These are phyloP conservation scores for Xylariaceae sp. DNA, from an alignment of 2,329 filamentous ascomycete genomes.

Conservation along the genomic window DNA sequence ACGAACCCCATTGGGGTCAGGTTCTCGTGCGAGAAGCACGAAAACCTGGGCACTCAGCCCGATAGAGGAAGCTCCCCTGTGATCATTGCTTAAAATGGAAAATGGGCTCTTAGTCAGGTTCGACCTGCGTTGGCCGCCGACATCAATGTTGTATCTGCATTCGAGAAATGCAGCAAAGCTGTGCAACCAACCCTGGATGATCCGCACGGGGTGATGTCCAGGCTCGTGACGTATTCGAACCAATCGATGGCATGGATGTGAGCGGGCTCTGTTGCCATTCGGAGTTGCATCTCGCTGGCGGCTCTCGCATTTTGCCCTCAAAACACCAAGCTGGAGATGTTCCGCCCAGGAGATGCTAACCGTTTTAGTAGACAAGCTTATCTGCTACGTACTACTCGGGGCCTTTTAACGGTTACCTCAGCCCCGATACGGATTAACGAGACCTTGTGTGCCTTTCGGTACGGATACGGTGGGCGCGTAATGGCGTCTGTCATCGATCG, in stretches of 20 bases:
- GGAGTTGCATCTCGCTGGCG: constrained; percentile 18
- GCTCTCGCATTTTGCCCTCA: constrained; percentile 13
- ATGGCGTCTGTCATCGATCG: constrained; percentile 8
- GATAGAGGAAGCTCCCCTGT: constrained; percentile 14
- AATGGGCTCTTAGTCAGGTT: constrained; percentile 15
- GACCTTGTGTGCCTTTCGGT: constrained; percentile 9
- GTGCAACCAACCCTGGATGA: constrained; percentile 18
- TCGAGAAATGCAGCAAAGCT: constrained; percentile 13
- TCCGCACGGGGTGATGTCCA: constrained; percentile 14
- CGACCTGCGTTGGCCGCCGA: constrained; percentile 11
- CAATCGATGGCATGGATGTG: constrained; percentile 12
- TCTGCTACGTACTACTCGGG: constrained; percentile 4
- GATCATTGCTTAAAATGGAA: constrained; percentile 20
- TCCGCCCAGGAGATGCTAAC: constrained; percentile 7
- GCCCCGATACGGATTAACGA: constrained; percentile 5
- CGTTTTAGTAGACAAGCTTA: constrained; percentile 7
- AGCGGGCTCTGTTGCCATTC: constrained; percentile 18
- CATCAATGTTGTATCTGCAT: constrained; percentile 17
- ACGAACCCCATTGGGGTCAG: constrained; percentile 11
- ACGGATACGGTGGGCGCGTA: constrained; percentile 3
- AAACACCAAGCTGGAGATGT: constrained; percentile 4
- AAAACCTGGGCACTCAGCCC: constrained; percentile 14
- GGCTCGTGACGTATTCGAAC: constrained; percentile 19
- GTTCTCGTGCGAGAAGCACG: constrained; percentile 7
- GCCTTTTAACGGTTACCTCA: constrained; percentile 8